These are phyloP conservation scores for Trichoderma sp. DNA, from an alignment of 2,329 filamentous ascomycete species.

Conservation along the genomic window DNA sequence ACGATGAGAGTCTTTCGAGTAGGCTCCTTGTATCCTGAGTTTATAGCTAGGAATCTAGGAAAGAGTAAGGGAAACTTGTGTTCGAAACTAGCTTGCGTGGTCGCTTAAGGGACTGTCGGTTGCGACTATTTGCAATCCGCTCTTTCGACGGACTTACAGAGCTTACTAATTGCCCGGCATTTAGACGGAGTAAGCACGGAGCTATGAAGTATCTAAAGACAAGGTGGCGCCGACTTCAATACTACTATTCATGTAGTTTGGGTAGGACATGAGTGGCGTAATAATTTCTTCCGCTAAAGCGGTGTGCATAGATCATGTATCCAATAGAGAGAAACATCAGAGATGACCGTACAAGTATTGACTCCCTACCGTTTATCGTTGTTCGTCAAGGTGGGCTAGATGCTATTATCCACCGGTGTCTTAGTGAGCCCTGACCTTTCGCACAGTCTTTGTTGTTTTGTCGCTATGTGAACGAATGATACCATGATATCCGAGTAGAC, in stretches of 20 bases:
- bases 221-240: not conserved
- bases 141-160: not conserved
- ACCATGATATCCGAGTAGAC: not conserved
- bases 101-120: not conserved
- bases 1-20: not conserved
- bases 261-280: not conserved
- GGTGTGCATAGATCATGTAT: not conserved
- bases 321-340: not conserved
- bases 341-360: not conserved
- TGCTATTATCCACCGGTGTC: not conserved
- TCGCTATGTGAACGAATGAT: not conserved
- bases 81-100: not conserved
- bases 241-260: not conserved
- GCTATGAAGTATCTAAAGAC: not conserved
- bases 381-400: not conserved
- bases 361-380: too few species aligned
- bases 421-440: not conserved
- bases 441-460: not conserved
- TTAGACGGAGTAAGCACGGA: not conserved
- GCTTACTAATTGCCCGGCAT: not conserved
- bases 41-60: not conserved
- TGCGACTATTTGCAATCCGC: not conserved
- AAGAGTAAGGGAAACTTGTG: not conserved
- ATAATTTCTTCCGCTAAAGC: not conserved
- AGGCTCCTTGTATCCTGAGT: not conserved